Conservation (phyloP, 2,329 filamentous ascomycete species). For the Xylariaceae sp. region DNA sequence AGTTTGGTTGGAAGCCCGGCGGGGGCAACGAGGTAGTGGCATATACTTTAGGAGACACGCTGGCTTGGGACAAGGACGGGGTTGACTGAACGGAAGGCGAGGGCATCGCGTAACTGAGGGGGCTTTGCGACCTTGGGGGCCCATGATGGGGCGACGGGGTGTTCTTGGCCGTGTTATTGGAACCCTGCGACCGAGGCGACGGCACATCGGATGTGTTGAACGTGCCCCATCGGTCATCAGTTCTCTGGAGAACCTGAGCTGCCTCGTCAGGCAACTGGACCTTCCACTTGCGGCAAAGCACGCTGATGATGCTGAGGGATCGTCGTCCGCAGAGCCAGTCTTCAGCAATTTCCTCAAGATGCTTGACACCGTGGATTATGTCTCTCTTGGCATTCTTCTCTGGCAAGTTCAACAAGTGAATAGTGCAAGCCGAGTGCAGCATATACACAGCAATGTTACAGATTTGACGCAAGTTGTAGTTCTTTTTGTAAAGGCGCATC, state of each 20-base stretch:
- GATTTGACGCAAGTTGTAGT: slow-evolving; percentile 85
- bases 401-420: slow-evolving; percentile 86
- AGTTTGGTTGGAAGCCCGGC: slow-evolving; percentile 22
- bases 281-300: slow-evolving; percentile 83
- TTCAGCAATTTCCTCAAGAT: slow-evolving; percentile 92
- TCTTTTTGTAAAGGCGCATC: slow-evolving; percentile 89
- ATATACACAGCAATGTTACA: slow-evolving; percentile 97
- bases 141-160: slow-evolving; percentile 25
- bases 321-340: slow-evolving; percentile 87
- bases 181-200: slow-evolving; percentile 41
- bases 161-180: slow-evolving; percentile 19
- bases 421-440: slow-evolving; percentile 86
- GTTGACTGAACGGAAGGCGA: slow-evolving; percentile 26
- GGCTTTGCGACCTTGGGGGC: slow-evolving; percentile 32
- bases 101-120: slow-evolving; percentile 33
- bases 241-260: slow-evolving; percentile 64
- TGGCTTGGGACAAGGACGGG: slow-evolving; percentile 24
- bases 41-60: slow-evolving; percentile 30
- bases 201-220: slow-evolving; percentile 59
- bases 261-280: slow-evolving; percentile 84
- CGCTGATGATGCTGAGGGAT: slow-evolving; percentile 77
- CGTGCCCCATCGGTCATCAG: slow-evolving; percentile 73
- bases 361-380: slow-evolving; percentile 83
- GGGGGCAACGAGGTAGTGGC: slow-evolving; percentile 23
- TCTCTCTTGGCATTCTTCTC: slow-evolving; percentile 88